phyloP scores from a whole-genome alignment of 2,329 filamentous ascomycete species.

The Sclerotinia spermophila region DNA sequence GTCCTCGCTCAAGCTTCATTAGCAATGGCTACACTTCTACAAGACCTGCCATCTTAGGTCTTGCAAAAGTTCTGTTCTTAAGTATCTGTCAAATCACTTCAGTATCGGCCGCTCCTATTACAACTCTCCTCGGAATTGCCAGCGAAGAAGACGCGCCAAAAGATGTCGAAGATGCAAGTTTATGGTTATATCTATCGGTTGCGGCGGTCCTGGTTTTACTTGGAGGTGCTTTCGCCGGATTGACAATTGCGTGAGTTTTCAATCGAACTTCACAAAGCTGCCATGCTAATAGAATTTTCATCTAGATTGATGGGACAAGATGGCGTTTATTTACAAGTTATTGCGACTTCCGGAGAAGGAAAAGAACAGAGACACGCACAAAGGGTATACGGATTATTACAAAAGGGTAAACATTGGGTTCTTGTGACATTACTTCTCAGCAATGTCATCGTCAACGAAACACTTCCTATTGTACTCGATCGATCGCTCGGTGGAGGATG shows the following conservation, averaged over 20 bases:
- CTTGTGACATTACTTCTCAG: slow-evolving; percentile 88
- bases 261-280: not conserved
- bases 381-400: slow-evolving; percentile 73
- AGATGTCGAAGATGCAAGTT: slow-evolving; percentile 55
- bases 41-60: slow-evolving; percentile 49
- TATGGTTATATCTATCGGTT: slow-evolving; percentile 78
- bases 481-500: slow-evolving; percentile 90
- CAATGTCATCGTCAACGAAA: slow-evolving; percentile 98
- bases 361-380: slow-evolving; percentile 83
- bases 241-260: slow-evolving; percentile 76
- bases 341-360: slow-evolving; percentile 78
- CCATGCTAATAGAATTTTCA: slow-evolving; percentile 18
- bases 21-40: slow-evolving; percentile 41
- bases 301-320: slow-evolving; percentile 57
- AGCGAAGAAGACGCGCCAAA: slow-evolving; percentile 46
- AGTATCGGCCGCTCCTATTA: slow-evolving; percentile 37
- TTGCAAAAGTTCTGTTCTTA: slow-evolving; percentile 50
- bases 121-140: slow-evolving; percentile 42
- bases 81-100: slow-evolving; percentile 43
- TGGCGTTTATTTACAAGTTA: slow-evolving; percentile 94
- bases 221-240: slow-evolving; percentile 88
- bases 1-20: slow-evolving; percentile 19
- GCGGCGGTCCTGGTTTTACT: slow-evolving; percentile 79
- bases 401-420: slow-evolving; percentile 96
- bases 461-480: slow-evolving; percentile 90